Evolutionary conservation across 371 early-diverging fungal species (phyloP).

Genomic region (Mortierella sp.): DNA sequence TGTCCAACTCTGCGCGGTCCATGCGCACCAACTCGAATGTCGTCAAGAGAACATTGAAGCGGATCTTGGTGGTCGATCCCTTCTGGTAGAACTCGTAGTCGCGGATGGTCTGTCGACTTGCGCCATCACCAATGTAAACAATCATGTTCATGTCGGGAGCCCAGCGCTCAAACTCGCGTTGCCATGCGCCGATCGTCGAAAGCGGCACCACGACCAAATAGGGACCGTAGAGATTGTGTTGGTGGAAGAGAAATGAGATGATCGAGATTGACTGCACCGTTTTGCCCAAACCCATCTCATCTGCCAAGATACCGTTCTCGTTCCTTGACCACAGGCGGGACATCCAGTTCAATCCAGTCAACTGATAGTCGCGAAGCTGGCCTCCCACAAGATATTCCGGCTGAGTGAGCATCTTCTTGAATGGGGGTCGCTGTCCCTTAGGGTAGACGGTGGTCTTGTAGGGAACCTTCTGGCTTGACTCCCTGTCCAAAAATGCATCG

Average conservation of each 20-base stretch:
- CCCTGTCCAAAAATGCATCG: slow-evolving; percentile 88
- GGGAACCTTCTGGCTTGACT: slow-evolving; percentile 79
- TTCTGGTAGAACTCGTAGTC: slow-evolving; percentile 90
- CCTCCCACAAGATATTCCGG: slow-evolving; percentile 92
- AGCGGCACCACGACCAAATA: slow-evolving; percentile 97
- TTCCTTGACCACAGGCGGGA: slow-evolving; percentile 97
- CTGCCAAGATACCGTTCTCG: slow-evolving; percentile 96
- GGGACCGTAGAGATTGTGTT: slow-evolving; percentile 90
- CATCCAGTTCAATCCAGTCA: slow-evolving; percentile 99
- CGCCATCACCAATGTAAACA: slow-evolving; percentile 90
- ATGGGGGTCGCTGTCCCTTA: slow-evolving; percentile 77
- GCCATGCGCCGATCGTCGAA: slow-evolving; percentile 96
- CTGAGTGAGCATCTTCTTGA: slow-evolving; percentile 81
- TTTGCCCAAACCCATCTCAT: slow-evolving; percentile 98
- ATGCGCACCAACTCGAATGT: slow-evolving; percentile 96
- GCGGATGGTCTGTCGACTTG: slow-evolving; percentile 86
- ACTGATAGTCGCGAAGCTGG: slow-evolving; percentile 96
- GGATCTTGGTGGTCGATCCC: slow-evolving; percentile 66
- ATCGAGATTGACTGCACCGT: slow-evolving; percentile 99
- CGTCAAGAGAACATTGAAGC: slow-evolving; percentile 94
- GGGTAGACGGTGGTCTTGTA: slow-evolving; percentile 71
- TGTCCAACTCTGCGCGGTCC: slow-evolving; percentile 83
- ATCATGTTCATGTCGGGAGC: slow-evolving; percentile 94
- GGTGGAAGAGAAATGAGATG: slow-evolving; percentile 93
- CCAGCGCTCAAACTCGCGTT: slow-evolving; percentile 94